phyloP scores from a whole-genome alignment of 306 rosid genomes.

The Prunus fruticosa region DNA sequence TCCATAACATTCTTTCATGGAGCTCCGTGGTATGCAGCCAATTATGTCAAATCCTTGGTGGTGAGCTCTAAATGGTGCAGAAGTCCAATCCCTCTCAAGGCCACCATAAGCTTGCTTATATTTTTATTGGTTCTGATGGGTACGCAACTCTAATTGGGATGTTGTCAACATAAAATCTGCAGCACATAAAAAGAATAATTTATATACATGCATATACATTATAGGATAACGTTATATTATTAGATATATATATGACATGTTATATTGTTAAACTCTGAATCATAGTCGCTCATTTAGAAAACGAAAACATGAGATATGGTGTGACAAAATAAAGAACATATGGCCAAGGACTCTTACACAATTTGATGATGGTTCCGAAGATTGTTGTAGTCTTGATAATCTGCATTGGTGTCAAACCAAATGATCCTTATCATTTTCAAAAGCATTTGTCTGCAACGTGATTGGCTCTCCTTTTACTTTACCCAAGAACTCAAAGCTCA shows the following conservation, averaged over 20 bases:
- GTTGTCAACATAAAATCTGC: slow-evolving; percentile 47
- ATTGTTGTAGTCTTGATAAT: slow-evolving; percentile 41
- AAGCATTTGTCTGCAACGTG: slow-evolving; percentile 54
- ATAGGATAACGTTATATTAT: no score
- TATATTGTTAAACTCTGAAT: no score
- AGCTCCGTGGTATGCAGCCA: slow-evolving; percentile 26
- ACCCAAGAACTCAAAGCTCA: slow-evolving; percentile 66
- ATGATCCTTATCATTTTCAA: slow-evolving; percentile 42
- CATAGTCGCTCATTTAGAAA: neutral
- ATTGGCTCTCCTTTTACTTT: slow-evolving; percentile 38
- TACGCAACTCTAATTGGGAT: slow-evolving; percentile 41
- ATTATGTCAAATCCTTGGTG: slow-evolving; percentile 37
- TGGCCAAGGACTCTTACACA: slow-evolving; percentile 39
- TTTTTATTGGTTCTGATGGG: slow-evolving; percentile 41
- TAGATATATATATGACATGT: no score
- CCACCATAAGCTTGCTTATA: slow-evolving; percentile 49
- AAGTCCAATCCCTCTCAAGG: slow-evolving; percentile 37
- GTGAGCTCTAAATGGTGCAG: slow-evolving; percentile 53
- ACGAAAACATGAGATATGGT: neutral
- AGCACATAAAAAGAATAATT: neutral
- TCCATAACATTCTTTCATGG: slow-evolving; percentile 25
- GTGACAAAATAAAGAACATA: neutral
- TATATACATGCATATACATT: no score
- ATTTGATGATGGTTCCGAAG: slow-evolving; percentile 59
- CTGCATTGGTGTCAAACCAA: slow-evolving; percentile 57